phyloP scores from a whole-genome alignment of 73 alveolate species.

The Paramecium bursaria region DNA sequence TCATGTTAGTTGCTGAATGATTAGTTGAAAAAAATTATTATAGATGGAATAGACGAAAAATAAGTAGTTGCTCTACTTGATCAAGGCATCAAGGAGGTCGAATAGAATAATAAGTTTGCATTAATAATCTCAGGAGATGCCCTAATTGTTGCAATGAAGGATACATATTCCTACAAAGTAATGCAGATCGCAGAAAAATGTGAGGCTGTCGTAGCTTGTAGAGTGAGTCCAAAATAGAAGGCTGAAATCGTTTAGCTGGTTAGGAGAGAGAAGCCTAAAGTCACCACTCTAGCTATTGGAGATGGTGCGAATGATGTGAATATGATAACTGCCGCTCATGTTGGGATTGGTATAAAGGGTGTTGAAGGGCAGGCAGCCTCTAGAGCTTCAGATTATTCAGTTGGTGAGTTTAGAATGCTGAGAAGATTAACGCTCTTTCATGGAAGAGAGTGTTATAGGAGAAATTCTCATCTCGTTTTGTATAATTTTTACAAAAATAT shows the following conservation, averaged over 20 bases:
- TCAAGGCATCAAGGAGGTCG: not conserved
- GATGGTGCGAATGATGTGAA: slow-evolving; percentile 91
- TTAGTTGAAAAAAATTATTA: slow-evolving; percentile 21
- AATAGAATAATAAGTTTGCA: slow-evolving; percentile 36
- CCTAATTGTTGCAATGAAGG: slow-evolving; percentile 24
- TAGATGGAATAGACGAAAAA: slow-evolving; percentile 21
- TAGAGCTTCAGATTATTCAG: slow-evolving; percentile 88
- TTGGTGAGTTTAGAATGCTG: slow-evolving; percentile 82
- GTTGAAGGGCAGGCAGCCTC: slow-evolving; percentile 91
- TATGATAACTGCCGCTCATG: slow-evolving; percentile 89
- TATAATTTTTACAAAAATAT: slow-evolving; percentile 88
- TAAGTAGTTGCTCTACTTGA: not conserved
- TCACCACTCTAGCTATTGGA: slow-evolving; percentile 83
- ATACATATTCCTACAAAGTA: slow-evolving; percentile 14
- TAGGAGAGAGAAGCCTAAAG: slow-evolving; percentile 62
- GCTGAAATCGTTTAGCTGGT: slow-evolving; percentile 67
- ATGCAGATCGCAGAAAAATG: slow-evolving; percentile 52
- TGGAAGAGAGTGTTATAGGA: slow-evolving; percentile 94
- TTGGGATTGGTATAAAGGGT: slow-evolving; percentile 91
- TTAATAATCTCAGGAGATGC: slow-evolving; percentile 60
- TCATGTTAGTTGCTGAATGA: slow-evolving; percentile 65
- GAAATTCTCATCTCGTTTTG: slow-evolving; percentile 77
- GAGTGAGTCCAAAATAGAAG: slow-evolving; percentile 73
- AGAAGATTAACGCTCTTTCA: slow-evolving; percentile 88
- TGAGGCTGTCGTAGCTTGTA: slow-evolving; percentile 67